phyloP scores from a whole-genome alignment of 2,329 filamentous ascomycete species.

The Talaromyces sp. region DNA sequence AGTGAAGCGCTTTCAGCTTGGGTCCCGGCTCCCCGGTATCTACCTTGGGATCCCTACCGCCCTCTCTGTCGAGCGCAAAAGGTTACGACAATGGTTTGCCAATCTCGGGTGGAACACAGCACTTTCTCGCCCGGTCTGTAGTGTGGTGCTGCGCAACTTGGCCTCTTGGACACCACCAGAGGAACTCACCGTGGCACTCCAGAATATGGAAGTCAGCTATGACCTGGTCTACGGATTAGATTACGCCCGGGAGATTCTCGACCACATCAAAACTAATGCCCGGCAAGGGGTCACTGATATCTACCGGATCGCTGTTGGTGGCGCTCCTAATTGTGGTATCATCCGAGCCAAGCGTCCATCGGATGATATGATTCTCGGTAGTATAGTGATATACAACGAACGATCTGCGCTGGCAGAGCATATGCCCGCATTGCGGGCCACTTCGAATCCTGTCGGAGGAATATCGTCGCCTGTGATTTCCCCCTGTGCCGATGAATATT shows the following conservation, averaged over 20 bases:
- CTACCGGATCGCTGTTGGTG: constrained; percentile 73
- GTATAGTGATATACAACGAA: constrained; percentile 75
- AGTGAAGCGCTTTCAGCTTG: constrained; percentile 79
- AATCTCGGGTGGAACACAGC: constrained; percentile 83
- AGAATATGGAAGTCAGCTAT: constrained; percentile 74
- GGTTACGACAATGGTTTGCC: constrained; percentile 78
- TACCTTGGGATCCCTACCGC: constrained; percentile 81
- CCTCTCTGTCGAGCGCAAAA: constrained; percentile 62
- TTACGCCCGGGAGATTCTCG: constrained; percentile 72
- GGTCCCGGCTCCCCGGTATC: constrained; percentile 77
- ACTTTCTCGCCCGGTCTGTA: constrained; percentile 65
- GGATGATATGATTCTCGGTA: constrained; percentile 72
- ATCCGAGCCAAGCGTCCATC: constrained; percentile 76
- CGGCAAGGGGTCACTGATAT: constrained; percentile 78
- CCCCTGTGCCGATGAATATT: constrained; percentile 67
- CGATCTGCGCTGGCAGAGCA: constrained; percentile 69
- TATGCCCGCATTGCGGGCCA: constrained; percentile 68
- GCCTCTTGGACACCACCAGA: constrained; percentile 73
- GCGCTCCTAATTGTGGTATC: constrained; percentile 74
- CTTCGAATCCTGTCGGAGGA: constrained; percentile 64
- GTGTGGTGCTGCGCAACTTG: constrained; percentile 75
- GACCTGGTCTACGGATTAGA: constrained; percentile 81
- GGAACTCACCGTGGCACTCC: constrained; percentile 72
- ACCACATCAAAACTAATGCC: constrained; percentile 72
- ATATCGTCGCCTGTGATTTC: constrained; percentile 80